phyloP scores from a whole-genome alignment of 192 early-diverging fungal species.

The Backusella westeae region DNA sequence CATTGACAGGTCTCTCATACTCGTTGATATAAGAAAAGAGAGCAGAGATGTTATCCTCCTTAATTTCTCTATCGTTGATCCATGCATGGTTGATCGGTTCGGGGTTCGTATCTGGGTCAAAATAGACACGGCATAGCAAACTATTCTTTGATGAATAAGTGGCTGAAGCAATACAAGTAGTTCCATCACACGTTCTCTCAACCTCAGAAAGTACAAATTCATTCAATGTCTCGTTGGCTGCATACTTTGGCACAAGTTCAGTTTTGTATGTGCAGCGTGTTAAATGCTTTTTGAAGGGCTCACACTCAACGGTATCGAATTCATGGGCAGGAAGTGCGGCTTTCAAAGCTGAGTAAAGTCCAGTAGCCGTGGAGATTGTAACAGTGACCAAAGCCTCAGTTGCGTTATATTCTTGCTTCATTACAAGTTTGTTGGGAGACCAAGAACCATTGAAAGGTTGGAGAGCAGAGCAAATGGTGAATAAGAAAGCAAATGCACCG shows the following conservation, averaged over 20 bases:
- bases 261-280: conserved; percentile 8
- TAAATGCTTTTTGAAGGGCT: not conserved
- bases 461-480: conserved; percentile 31
- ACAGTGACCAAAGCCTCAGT: conserved; percentile 30
- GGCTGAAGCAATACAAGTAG: conserved; percentile 22
- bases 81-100: not conserved
- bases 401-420: conserved; percentile 42
- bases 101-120: conserved; percentile 15
- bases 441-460: conserved; percentile 39
- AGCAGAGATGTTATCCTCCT: conserved; percentile 7
- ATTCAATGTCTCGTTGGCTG: not conserved
- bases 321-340: conserved; percentile 6
- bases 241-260: not conserved
- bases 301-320: not conserved
- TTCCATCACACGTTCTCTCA: conserved; percentile 9
- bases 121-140: conserved; percentile 29
- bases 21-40: conserved; percentile 11
- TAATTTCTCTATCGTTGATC: not conserved
- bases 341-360: conserved; percentile 9
- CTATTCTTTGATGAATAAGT: conserved; percentile 36
- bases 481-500: conserved; percentile 30
- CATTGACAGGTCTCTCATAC: not conserved
- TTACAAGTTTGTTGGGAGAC: conserved; percentile 45
- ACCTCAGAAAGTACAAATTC: not conserved
- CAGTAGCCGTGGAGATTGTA: conserved; percentile 27